Evolutionary conservation across 1,284 basidiomycete genomes (phyloP).

Genomic region (Ustilago trichophora): DNA sequence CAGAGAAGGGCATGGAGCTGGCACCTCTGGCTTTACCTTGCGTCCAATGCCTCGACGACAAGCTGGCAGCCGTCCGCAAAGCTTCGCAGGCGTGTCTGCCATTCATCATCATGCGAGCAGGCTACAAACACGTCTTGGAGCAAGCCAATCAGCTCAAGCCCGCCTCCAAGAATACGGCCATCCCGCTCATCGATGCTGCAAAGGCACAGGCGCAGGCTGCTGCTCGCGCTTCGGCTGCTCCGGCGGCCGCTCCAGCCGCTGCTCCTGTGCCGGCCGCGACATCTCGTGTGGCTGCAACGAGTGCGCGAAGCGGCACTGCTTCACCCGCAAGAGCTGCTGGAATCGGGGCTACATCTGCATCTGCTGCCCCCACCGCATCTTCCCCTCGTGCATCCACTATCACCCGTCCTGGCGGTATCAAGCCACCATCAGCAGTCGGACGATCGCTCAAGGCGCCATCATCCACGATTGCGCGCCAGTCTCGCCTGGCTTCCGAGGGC

Average conservation of each 20-base stretch:
- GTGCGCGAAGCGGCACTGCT: slow-evolving; percentile 9
- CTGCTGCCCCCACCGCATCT: slow-evolving; percentile 13
- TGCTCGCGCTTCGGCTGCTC: slow-evolving; percentile 51
- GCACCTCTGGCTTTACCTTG: slow-evolving; percentile 76
- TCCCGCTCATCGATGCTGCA: slow-evolving; percentile 82
- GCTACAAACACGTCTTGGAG: slow-evolving; percentile 86
- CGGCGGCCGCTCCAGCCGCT: slow-evolving; percentile 23
- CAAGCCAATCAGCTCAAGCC: slow-evolving; percentile 88
- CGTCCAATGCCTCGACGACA: slow-evolving; percentile 88
- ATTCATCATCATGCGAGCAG: slow-evolving; percentile 77
- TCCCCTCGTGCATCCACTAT: slow-evolving; percentile 35
- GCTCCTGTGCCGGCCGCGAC: slow-evolving; percentile 6
- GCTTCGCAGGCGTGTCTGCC: slow-evolving; percentile 85
- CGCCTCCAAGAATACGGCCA: slow-evolving; percentile 83
- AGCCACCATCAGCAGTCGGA: slow-evolving; percentile 49
- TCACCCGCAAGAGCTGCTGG: slow-evolving; percentile 25
- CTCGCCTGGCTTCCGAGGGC: slow-evolving; percentile 35
- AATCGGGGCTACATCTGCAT: slow-evolving; percentile 1
- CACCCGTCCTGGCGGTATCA: slow-evolving; percentile 42
- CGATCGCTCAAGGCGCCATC: slow-evolving; percentile 51
- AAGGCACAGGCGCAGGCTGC: slow-evolving; percentile 56
- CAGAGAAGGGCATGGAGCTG: slow-evolving; percentile 74
- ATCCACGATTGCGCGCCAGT: slow-evolving; percentile 22
- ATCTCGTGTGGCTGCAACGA: slow-evolving; percentile 7
- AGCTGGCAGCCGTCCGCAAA: slow-evolving; percentile 90